Conservation (phyloP, 2,329 filamentous ascomycete species). For the Stachybotrys echinatus region DNA sequence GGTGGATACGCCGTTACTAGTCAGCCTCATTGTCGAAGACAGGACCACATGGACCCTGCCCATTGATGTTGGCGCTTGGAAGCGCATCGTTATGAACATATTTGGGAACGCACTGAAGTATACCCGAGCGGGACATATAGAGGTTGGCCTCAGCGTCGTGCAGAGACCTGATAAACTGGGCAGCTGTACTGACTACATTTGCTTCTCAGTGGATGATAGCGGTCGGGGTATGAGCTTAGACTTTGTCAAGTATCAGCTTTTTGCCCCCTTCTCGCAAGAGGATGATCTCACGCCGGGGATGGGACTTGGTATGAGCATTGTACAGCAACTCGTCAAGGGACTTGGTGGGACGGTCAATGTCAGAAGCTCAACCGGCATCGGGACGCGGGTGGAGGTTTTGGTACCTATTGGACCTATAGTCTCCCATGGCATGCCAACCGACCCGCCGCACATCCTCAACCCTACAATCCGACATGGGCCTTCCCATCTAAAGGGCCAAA, state of each 20-base stretch:
- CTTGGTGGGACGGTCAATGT: conserved; percentile 53
- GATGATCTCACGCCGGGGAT: conserved; percentile 50
- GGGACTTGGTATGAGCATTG: conserved; percentile 57
- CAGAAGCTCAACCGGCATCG: neutral
- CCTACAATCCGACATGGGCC: neutral
- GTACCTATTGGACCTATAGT: neutral
- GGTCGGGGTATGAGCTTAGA: conserved; percentile 57
- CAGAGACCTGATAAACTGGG: neutral
- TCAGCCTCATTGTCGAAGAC: neutral
- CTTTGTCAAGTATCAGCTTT: conserved; percentile 52
- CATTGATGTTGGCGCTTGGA: conserved; percentile 39
- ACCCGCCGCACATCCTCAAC: neutral
- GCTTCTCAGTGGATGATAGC: conserved; percentile 51
- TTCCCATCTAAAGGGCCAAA: neutral
- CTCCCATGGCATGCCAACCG: neutral
- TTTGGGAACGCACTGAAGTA: neutral
- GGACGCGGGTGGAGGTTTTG: conserved; percentile 2
- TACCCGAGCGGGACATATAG: neutral
- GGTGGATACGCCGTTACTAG: neutral
- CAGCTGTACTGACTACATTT: neutral
- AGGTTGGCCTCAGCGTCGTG: neutral
- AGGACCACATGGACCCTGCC: neutral
- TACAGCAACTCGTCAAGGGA: conserved; percentile 49
- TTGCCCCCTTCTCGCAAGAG: conserved; percentile 58
- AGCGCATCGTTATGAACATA: conserved; percentile 38